A percentile compares a stretch with the other conserved stretches of the same genome.
Evolutionary conservation across 75 land plant species (phyloP).

Genomic region (Isoetes taiwanensis): DNA sequence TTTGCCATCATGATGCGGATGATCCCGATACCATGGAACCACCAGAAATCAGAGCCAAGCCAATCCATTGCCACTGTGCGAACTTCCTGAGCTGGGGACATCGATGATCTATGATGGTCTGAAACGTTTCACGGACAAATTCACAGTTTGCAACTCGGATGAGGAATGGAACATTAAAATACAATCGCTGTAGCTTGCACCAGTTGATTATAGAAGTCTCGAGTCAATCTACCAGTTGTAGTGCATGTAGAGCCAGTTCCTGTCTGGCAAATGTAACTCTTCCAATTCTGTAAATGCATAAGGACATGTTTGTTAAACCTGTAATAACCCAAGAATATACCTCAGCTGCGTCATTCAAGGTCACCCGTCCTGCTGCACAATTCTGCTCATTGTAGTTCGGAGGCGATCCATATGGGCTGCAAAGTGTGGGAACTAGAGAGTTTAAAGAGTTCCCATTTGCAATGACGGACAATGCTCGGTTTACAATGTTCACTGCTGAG

Average conservation of each 20-base stretch:
- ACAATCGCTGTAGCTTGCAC: constrained; percentile 21
- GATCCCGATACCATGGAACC: constrained; percentile 74
- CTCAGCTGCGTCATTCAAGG: constrained; percentile 32
- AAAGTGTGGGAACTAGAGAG: constrained; percentile 42
- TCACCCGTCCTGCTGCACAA: constrained; percentile 31
- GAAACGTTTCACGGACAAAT: constrained; percentile 53
- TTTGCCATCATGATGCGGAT: too few species aligned
- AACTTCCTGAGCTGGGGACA: constrained; percentile 41
- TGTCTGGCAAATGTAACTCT: constrained; percentile 30
- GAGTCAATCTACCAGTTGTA: constrained; percentile 41
- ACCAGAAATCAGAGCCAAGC: constrained; percentile 42
- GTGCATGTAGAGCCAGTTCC: constrained; percentile 29
- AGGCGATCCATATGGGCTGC: constrained; percentile 33
- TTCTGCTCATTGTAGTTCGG: constrained; percentile 22
- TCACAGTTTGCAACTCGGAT: constrained; percentile 47
- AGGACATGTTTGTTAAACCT: too few species aligned
- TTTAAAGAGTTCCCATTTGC: constrained; percentile 40
- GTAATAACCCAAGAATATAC: too few species aligned
- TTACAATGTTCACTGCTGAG: constrained; percentile 25
- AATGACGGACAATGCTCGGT: constrained; percentile 28
- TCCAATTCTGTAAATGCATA: constrained; percentile 66
- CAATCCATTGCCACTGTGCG: constrained; percentile 44
- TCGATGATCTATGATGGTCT: constrained; percentile 19
- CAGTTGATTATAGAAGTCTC: constrained; percentile 33
- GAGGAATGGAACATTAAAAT: constrained; percentile 41